These are phyloP conservation scores for Tolypocladium nubicola DNA, from an alignment of 2,329 filamentous ascomycete species.

Conservation along the genomic window DNA sequence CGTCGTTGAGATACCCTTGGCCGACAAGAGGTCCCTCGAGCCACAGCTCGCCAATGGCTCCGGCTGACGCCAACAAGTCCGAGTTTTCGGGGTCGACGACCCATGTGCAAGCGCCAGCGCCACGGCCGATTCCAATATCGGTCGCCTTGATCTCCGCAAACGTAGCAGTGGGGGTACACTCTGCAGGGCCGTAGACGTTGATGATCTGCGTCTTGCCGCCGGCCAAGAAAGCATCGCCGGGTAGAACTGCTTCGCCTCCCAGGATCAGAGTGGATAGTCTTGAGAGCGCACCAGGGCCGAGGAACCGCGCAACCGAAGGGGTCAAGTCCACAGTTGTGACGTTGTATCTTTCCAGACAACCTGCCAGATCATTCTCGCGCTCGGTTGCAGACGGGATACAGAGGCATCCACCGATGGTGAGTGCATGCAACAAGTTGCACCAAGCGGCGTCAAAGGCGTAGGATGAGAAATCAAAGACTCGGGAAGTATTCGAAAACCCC, in stretches of 20 bases:
- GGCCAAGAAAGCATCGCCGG: slow-evolving; percentile 2
- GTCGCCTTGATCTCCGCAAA: background rate
- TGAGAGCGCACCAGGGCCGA: slow-evolving; percentile 2
- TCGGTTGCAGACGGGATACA: slow-evolving; percentile 8
- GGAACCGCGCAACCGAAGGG: slow-evolving; percentile 8
- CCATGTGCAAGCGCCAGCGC: slow-evolving; percentile 6
- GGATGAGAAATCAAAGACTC: slow-evolving; percentile 13
- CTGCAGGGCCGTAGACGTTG: slow-evolving; percentile 13
- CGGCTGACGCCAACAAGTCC: slow-evolving; percentile 6
- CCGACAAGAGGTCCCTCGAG: slow-evolving; percentile 11
- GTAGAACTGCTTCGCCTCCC: slow-evolving; percentile 7
- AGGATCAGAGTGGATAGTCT: slow-evolving; percentile 8
- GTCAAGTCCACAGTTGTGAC: slow-evolving; percentile 8
- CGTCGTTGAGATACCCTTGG: slow-evolving; percentile 8
- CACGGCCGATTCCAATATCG: slow-evolving; percentile 3
- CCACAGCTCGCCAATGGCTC: slow-evolving; percentile 9
- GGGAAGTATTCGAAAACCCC: slow-evolving; percentile 6
- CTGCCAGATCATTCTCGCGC: slow-evolving; percentile 4
- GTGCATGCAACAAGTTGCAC: slow-evolving; percentile 9
- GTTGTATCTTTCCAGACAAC: slow-evolving; percentile 2
- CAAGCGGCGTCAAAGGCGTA: slow-evolving; percentile 11
- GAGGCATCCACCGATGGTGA: slow-evolving; percentile 9
- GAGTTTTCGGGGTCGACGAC: slow-evolving; percentile 7
- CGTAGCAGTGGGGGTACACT: slow-evolving; percentile 6
- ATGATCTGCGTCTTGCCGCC: slow-evolving; percentile 7